Evolutionary conservation across 495 filamentous ascomycete species (phyloP).

Genomic region (Neurospora sp.): DNA sequence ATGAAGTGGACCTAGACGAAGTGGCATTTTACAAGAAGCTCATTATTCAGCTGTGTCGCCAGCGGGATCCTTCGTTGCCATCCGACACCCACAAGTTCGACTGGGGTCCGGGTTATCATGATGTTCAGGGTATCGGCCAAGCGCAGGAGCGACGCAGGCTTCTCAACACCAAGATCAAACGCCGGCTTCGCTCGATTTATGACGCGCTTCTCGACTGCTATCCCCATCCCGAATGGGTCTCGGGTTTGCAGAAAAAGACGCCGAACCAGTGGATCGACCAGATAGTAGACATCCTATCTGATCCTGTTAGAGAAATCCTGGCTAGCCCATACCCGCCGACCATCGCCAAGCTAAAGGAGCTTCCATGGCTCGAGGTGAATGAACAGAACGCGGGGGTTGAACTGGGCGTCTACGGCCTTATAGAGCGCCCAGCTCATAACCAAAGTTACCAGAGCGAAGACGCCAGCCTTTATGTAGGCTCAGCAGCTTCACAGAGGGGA

Average conservation of each 20-base stretch:
- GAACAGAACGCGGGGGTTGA: not conserved
- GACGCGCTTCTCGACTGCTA: not conserved
- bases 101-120: not conserved
- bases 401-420: not conserved
- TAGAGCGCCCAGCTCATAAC: not conserved
- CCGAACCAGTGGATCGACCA: not conserved
- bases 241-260: not conserved
- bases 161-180: not conserved
- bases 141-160: not conserved
- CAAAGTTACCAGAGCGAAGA: not conserved
- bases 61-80: not conserved
- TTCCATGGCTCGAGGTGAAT: not conserved
- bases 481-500: not conserved
- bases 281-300: not conserved
- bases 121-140: not conserved
- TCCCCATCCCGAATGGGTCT: not conserved
- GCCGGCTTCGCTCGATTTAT: not conserved
- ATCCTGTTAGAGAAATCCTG: not conserved
- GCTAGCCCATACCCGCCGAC: not conserved
- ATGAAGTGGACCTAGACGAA: not conserved
- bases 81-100: not conserved
- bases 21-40: not conserved
- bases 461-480: not conserved
- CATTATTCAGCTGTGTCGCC: not conserved
- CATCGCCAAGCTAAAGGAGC: not conserved